Conservation (phyloP, 345 rosid genomes). For the Laguncularia racemosa region DNA sequence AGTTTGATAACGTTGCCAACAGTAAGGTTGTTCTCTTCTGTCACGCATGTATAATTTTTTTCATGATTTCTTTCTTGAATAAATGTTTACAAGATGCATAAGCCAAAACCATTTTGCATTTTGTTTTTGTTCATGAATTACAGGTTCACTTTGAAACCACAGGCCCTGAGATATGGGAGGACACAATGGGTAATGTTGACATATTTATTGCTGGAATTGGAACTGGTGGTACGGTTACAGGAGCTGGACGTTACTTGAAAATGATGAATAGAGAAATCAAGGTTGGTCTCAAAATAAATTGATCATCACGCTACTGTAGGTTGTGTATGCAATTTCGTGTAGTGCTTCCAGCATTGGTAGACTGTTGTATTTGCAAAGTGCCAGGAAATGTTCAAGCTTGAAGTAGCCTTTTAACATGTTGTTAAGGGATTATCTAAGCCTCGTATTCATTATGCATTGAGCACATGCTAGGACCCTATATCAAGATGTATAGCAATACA, state of each 20-base stretch:
- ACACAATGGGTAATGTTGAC: slow-evolving; percentile 67
- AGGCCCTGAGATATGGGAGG: slow-evolving; percentile 97
- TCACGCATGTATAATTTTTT: neutral
- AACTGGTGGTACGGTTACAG: slow-evolving; percentile 88
- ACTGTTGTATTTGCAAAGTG: too few species aligned
- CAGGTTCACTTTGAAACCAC: slow-evolving; percentile 90
- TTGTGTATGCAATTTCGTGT: too few species aligned
- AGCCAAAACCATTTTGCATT: neutral
- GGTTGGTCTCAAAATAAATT: slow-evolving; percentile 25
- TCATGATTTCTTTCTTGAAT: too few species aligned
- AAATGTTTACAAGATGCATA: too few species aligned
- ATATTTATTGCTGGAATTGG: slow-evolving; percentile 84
- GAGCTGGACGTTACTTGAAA: slow-evolving; percentile 78
- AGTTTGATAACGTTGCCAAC: slow-evolving; percentile 72
- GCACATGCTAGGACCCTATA: too few species aligned
- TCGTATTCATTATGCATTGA: too few species aligned
- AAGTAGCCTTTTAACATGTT: too few species aligned
- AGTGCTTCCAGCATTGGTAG: too few species aligned
- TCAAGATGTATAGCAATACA: too few species aligned
- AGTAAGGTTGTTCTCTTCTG: slow-evolving; percentile 36
- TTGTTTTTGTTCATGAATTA: slow-evolving; percentile 14
- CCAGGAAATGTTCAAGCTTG: too few species aligned
- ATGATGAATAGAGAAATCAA: slow-evolving; percentile 62
- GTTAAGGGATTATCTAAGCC: too few species aligned
- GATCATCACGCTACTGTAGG: too few species aligned